These are phyloP conservation scores for Herpetomonas samuelpessoai DNA, from an alignment of 208 protist genomes.

Conservation along the genomic window DNA sequence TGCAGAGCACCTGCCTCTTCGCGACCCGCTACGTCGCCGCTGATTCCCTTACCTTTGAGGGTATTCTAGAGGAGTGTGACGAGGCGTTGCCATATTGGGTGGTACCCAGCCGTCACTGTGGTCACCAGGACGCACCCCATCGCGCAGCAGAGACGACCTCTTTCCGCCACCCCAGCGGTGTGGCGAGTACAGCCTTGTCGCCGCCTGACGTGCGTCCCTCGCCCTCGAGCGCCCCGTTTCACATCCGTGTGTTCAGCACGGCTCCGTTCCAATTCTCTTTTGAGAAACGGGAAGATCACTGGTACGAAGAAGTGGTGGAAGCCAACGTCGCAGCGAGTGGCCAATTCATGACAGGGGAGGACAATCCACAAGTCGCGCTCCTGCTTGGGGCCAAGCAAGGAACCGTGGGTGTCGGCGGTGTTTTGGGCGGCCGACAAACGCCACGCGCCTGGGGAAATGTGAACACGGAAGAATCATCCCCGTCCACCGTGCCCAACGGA, in stretches of 20 bases:
- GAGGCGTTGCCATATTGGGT: constrained; percentile 61
- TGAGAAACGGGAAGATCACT: constrained; percentile 53
- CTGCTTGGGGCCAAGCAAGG: constrained; percentile 8
- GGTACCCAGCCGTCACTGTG: constrained; percentile 54
- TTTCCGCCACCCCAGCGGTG: no score
- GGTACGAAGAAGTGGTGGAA: constrained; percentile 28
- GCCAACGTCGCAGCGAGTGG: constrained; percentile 37
- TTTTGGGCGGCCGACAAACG: no score
- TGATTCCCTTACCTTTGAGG: constrained; percentile 63
- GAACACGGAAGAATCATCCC: no score
- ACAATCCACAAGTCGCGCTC: constrained; percentile 54
- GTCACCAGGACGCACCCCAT: no score
- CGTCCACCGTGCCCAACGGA: no score
- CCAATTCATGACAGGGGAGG: constrained; percentile 49
- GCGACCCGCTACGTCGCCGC: constrained; percentile 41
- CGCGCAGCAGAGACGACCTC: no score
- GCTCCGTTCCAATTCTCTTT: constrained; percentile 46
- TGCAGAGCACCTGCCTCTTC: constrained; percentile 23
- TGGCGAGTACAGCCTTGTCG: no score
- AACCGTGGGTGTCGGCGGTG: no score
- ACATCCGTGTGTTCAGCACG: constrained; percentile 50
- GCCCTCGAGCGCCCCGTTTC: no score
- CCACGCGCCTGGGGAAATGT: no score
- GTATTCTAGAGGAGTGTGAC: constrained; percentile 40
- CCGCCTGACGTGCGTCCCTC: no score